These are phyloP conservation scores for Terana coerulea DNA, from an alignment of 768 basidiomycete species.

Conservation along the genomic window DNA sequence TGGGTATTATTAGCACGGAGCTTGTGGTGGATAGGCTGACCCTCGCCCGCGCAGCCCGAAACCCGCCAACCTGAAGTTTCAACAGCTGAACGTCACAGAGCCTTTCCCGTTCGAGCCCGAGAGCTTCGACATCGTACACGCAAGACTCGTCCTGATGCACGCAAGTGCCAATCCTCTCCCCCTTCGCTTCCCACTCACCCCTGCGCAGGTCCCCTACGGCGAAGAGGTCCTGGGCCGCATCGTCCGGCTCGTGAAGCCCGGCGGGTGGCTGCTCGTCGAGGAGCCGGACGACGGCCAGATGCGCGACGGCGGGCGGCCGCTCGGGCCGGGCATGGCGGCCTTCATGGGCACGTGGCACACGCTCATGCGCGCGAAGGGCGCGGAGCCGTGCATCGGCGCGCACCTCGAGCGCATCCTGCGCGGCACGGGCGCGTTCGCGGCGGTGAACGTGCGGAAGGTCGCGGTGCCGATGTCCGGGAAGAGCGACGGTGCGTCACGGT, in stretches of 20 bases:
- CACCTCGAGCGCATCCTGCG: not conserved
- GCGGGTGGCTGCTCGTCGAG: slow-evolving; percentile 20
- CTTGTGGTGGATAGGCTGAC: no score
- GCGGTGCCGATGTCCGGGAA: slow-evolving; percentile 1
- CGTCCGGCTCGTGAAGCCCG: slow-evolving; percentile 14
- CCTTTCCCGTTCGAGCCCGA: no score
- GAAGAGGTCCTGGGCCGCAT: slow-evolving; percentile 17
- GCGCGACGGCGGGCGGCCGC: slow-evolving; percentile 13
- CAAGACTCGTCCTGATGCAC: no score
- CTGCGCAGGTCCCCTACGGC: slow-evolving; percentile 19
- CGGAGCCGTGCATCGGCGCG: slow-evolving; percentile 6
- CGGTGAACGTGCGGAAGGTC: slow-evolving; percentile 1
- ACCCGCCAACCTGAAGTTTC: no score
- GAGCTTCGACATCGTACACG: no score
- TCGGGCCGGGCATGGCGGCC: not conserved
- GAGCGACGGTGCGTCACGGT: slow-evolving; percentile 2
- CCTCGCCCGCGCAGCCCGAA: no score
- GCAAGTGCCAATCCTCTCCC: no score
- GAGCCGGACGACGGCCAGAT: slow-evolving; percentile 17
- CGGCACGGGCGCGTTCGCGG: not conserved
- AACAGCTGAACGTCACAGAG: no score
- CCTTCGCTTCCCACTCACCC: no score
- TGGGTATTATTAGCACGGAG: no score
- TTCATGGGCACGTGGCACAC: not conserved
- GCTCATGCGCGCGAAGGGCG: not conserved